phyloP scores from a whole-genome alignment of 805 yeast species.

The Lipomyces sp. region DNA sequence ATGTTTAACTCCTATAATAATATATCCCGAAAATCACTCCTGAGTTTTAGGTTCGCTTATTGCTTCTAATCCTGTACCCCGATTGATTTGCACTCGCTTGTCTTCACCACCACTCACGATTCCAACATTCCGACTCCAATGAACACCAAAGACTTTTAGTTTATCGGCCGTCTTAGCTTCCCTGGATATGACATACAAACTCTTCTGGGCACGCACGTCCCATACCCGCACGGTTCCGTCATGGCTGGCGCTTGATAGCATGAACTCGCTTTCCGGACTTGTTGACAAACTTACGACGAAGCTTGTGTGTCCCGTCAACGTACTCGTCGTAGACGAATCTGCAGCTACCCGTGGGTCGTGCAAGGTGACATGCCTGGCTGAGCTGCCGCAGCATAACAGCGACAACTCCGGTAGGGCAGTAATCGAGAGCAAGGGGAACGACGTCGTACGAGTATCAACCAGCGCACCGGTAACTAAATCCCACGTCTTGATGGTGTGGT shows the following conservation, averaged over 20 bases:
- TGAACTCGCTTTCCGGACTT: conserved; percentile 76
- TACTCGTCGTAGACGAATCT: conserved; percentile 60
- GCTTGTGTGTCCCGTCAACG: conserved; percentile 86
- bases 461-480: conserved; percentile 85
- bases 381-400: conserved; percentile 88
- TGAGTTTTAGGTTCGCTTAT: conserved; percentile 17
- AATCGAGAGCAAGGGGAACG: conserved; percentile 79
- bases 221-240: conserved; percentile 95
- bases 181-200: conserved; percentile 78
- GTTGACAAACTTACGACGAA: conserved; percentile 81
- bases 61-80: conserved; percentile 30
- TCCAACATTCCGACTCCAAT: conserved; percentile 80
- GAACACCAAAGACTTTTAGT: conserved; percentile 80
- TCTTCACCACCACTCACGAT: conserved; percentile 94
- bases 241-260: conserved; percentile 90
- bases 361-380: conserved; percentile 94
- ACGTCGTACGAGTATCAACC: conserved; percentile 86
- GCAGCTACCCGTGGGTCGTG: conserved; percentile 83
- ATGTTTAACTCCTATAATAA: not conserved
- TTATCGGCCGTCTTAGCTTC: conserved; percentile 50
- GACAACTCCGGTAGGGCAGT: conserved; percentile 68
- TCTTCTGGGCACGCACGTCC: conserved; percentile 83
- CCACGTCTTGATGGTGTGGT: conserved; percentile 95
- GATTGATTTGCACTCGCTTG: conserved; percentile 85
- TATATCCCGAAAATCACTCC: not conserved